Evolutionary conservation across 2,329 filamentous ascomycete species (phyloP), one percentile per base, ranked within the genome.

Genomic region (Shiraia bambusicola): DNA sequence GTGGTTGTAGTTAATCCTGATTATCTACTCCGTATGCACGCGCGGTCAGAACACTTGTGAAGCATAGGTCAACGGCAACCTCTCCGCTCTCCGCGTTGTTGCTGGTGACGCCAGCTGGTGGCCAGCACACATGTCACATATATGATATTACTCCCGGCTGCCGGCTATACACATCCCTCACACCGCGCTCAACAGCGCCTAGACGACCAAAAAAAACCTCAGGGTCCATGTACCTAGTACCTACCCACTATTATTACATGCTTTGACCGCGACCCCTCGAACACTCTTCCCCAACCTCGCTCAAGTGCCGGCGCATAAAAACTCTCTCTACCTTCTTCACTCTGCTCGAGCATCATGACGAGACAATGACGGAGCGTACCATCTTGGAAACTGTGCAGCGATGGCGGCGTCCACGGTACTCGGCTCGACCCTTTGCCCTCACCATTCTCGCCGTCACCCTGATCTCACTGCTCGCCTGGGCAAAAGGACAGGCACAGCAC

Each of bases 351-450:
- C 43, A 37, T 43, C 40, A 61, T 61, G 57, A 41, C 39, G 36
- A 56, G 49, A 59, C 47, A 30, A 66, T 65, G 63, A 28, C 50
- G 40, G 37, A 48, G 41, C 45, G 43, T 31, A 44, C 53, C 38
- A 46, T 53, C 28, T 37, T 57, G 33, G 33, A 51, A 24, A 47
- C 47, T 1, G 49, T 52, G 28, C 53, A 56, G 44, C 52, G 48
- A 53, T 59, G 54, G 51, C 56, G 50, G 38, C 64, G 63, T 34
- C 45, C 54, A 17, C 59, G 56, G 33, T 67, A 62, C 55, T 69
- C 65, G 24, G 62, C 62, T 34, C 64, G 65, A n/a, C 64, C 65
- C 8, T 69, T 69, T 36, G 58, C 58, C 19, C 62, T 67, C 42
- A 69, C 64, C 9, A 51, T 67, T 26, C 47, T 59, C 40, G 63